Conservation (phyloP, 441 rosid genomes). For the Arabidopsis lyrata region DNA sequence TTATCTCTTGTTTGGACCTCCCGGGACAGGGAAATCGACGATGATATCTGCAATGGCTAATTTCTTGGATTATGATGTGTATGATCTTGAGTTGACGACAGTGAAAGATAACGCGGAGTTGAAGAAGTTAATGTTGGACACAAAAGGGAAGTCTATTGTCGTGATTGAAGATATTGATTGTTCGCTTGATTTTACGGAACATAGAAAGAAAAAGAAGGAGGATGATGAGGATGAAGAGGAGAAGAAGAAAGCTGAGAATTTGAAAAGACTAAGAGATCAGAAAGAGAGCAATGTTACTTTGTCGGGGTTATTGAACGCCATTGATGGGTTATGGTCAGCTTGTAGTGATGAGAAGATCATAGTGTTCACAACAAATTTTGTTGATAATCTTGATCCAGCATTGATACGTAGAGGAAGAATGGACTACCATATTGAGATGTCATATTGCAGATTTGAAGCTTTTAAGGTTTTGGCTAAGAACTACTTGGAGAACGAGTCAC, state of each 20-base stretch:
- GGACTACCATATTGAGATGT: slow-evolving; percentile 7
- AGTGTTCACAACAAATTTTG: slow-evolving; percentile 50
- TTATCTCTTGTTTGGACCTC: slow-evolving; percentile 68
- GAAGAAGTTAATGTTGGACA: slow-evolving; percentile 65
- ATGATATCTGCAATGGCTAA: slow-evolving; percentile 81
- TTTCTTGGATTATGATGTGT: slow-evolving; percentile 68
- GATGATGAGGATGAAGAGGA: neutral
- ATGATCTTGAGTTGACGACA: slow-evolving; percentile 71
- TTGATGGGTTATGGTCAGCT: slow-evolving; percentile 31
- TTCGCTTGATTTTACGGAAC: slow-evolving; percentile 11
- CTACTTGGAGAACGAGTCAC: slow-evolving; percentile 4
- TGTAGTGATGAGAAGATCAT: slow-evolving; percentile 48
- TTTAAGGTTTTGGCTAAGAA: slow-evolving; percentile 4
- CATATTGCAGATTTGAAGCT: neutral
- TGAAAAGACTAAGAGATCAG: neutral
- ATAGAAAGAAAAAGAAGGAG: neutral
- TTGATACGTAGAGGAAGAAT: slow-evolving; percentile 50
- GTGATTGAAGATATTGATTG: slow-evolving; percentile 53
- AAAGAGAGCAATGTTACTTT: neutral
- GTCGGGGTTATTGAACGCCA: slow-evolving; percentile 10
- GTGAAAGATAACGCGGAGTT: slow-evolving; percentile 72
- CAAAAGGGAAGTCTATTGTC: slow-evolving; percentile 62
- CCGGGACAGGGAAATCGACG: slow-evolving; percentile 75
- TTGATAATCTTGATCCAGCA: slow-evolving; percentile 53
- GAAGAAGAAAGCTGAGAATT: neutral